Evolutionary conservation across 1,284 basidiomycete species (phyloP), one percentile per base, ranked within the genome.

Genomic region (Ceratobasidium sp.): DNA sequence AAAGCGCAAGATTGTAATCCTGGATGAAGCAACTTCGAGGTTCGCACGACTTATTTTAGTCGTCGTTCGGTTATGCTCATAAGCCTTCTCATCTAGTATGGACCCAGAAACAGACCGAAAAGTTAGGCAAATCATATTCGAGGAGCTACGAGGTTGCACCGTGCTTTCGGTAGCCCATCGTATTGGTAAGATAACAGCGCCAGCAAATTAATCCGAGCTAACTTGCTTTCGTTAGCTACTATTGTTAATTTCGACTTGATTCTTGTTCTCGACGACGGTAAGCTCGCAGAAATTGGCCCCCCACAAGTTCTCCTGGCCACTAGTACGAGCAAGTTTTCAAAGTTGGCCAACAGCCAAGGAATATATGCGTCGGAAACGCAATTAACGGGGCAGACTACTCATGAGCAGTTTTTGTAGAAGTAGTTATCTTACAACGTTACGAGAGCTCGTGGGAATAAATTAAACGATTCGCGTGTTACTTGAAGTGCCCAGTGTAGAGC

Each of bases 161-260:
- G 39, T 54, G 35, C 35, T 68, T 17, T 28, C 66, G 37, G 26
- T 68, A 11, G 66, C 66, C 1, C 66, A 68, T 31, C 49, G 66
- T 1, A 68, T 68, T 23, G 33, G 66, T 68, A 5, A 53, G 66
- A 28, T 15, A n/a, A 8, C 28, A 13, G 20, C 37, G 42, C 10
- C 47, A 37, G 33, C 35, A n/a, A 17, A 42, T 7, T 15, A 2
- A 45, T 45, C 28, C 33, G 13, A 35, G 26, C 11, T 31, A 26
- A 33, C 6, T 28, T 17, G n/a, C 17, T n/a, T 31, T 13, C 35
- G 6, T n/a, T 49, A 68, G 66, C 66, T n/a, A 68, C 66, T n/a
- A 68, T 68, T 28, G 37, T 68, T 6, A 53, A 68, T 28, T 68
- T 53, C 20, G 66, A 68, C 33, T 10, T 54, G n/a, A 53, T 68